These are phyloP conservation scores for Lophium mytilinum DNA, from an alignment of 495 filamentous ascomycete species.

Conservation along the genomic window DNA sequence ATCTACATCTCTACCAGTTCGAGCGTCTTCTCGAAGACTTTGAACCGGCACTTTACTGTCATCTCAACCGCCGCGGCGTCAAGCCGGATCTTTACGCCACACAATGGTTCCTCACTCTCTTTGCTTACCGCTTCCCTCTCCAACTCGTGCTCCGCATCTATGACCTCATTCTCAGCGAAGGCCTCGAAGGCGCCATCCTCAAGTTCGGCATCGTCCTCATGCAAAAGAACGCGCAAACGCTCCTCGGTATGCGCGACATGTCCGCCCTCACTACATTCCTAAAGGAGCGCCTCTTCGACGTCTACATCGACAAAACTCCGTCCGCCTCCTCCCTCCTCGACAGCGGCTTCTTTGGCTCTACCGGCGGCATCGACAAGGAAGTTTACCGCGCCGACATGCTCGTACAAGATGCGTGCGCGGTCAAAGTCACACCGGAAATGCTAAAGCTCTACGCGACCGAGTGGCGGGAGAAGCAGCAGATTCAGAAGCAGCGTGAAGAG, in stretches of 20 bases:
- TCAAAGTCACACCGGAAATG: slow-evolving; percentile 72
- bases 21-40: slow-evolving; percentile 90
- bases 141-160: slow-evolving; percentile 95
- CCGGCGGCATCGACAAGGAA: slow-evolving; percentile 83
- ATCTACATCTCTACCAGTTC: slow-evolving; percentile 89
- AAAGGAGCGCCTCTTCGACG: slow-evolving; percentile 90
- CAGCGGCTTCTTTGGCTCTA: slow-evolving; percentile 94
- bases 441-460: slow-evolving; percentile 74
- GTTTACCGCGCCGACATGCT: slow-evolving; percentile 90
- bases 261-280: slow-evolving; percentile 73
- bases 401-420: slow-evolving; percentile 86
- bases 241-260: slow-evolving; percentile 92
- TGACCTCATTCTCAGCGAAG: slow-evolving; percentile 92
- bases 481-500: slow-evolving; percentile 69
- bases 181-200: slow-evolving; percentile 78
- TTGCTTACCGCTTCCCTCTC: slow-evolving; percentile 94
- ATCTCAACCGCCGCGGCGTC: slow-evolving; percentile 80
- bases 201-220: slow-evolving; percentile 93
- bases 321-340: slow-evolving; percentile 83
- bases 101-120: slow-evolving; percentile 98
- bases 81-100: slow-evolving; percentile 91
- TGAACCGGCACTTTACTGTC: slow-evolving; percentile 90
- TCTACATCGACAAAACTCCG: slow-evolving; percentile 89
- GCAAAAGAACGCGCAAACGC: slow-evolving; percentile 73
- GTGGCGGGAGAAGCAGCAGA: slow-evolving; percentile 80